phyloP scores from a whole-genome alignment of 129 eudicot species.

The Dittrichia graveolens region DNA sequence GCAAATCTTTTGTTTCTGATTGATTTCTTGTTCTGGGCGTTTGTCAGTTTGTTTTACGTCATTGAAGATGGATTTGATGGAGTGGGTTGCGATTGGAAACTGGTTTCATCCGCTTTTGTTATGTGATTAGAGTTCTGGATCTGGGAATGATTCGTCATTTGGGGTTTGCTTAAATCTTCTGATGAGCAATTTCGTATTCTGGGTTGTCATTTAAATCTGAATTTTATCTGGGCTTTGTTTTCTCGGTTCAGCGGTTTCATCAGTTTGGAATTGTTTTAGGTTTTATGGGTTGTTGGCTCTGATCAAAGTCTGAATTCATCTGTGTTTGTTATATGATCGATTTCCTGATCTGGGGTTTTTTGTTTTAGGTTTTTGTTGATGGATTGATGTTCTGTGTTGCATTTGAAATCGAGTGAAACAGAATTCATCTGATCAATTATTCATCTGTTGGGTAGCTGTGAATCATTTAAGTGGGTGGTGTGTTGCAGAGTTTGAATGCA shows the following conservation, averaged over 20 bases:
- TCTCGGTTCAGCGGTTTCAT: no score
- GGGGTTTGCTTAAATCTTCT: constrained; percentile 1
- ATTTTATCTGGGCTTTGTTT: constrained; percentile 3
- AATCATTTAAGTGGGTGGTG: no score
- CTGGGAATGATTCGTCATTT: neutral
- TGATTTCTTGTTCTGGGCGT: neutral
- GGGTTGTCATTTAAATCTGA: neutral
- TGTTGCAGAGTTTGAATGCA: neutral
- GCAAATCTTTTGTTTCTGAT: neutral
- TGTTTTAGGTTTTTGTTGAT: no score
- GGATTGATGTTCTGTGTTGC: neutral
- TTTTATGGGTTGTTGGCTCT: neutral
- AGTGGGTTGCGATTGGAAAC: neutral
- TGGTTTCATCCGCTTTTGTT: neutral
- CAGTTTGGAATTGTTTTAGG: constrained; percentile 5
- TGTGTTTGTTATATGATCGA: no score
- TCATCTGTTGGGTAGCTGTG: neutral
- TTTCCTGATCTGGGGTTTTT: neutral
- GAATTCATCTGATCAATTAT: neutral
- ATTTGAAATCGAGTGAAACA: no score
- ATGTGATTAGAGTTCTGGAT: constrained; percentile 1
- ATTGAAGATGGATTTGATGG: neutral
- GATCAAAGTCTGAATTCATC: neutral
- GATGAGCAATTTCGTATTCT: neutral
- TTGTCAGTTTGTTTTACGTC: neutral